A percentile compares a stretch with the other conserved stretches of the same genome.
phyloP scores from a whole-genome alignment of 257 asterid species.

The Capsicum chinense region DNA sequence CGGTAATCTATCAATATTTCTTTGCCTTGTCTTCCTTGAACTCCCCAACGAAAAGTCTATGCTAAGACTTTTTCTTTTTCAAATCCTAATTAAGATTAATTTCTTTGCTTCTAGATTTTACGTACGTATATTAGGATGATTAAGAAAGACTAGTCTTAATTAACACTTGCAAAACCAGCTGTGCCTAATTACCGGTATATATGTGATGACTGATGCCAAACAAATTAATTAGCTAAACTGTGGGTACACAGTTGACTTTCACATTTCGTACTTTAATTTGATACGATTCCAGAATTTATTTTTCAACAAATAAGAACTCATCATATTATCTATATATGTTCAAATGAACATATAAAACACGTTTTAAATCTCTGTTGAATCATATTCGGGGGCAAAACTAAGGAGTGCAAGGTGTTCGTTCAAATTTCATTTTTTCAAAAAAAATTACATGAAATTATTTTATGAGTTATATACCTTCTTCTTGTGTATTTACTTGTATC shows the following conservation, averaged over 20 bases:
- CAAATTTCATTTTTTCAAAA: background rate
- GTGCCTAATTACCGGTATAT: slow-evolving; percentile 18
- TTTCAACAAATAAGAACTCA: background rate
- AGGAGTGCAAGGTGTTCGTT: background rate
- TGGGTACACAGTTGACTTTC: background rate
- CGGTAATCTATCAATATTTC: background rate
- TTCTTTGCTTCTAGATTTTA: background rate
- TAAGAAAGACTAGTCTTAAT: background rate
- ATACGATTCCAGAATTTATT: background rate
- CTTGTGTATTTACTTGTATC: too few relatives aligned
- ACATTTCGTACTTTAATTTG: background rate
- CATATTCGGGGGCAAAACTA: background rate
- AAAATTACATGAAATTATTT: background rate
- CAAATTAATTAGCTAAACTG: background rate
- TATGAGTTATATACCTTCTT: background rate
- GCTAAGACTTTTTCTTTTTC: background rate
- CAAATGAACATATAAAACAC: background rate
- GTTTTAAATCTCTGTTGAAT: background rate
- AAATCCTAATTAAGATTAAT: background rate
- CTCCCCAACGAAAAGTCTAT: slow-evolving; percentile 7
- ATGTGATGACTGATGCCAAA: background rate
- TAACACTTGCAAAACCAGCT: background rate
- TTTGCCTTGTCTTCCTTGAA: background rate
- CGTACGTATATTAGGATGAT: background rate
- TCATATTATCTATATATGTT: background rate